phyloP scores from a whole-genome alignment of 2,329 filamentous ascomycete species.

The Magnaporthiopsis poae region DNA sequence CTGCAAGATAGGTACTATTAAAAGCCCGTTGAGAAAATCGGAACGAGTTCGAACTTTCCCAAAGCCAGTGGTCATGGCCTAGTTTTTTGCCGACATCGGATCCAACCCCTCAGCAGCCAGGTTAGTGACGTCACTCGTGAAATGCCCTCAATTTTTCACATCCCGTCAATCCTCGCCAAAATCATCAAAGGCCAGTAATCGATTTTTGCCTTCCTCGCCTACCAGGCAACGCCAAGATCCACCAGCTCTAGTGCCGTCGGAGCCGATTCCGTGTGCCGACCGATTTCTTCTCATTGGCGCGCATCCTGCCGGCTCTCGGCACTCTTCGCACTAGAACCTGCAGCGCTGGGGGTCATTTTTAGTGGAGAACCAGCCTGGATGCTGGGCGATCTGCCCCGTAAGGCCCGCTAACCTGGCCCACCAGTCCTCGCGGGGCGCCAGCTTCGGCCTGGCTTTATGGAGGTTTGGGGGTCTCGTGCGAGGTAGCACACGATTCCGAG shows the following conservation, averaged over 20 bases:
- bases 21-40: no score
- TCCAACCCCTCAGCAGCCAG: no score
- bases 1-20: no score
- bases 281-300: not conserved
- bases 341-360: no score
- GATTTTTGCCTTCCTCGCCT: no score
- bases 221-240: no score
- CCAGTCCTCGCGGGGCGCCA: not conserved
- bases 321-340: not conserved
- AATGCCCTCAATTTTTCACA: no score
- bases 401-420: not conserved
- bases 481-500: not conserved
- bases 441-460: not conserved
- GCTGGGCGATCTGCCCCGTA: not conserved
- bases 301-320: not conserved
- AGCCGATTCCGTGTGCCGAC: no score
- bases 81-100: not conserved
- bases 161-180: no score
- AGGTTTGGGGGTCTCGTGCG: not conserved
- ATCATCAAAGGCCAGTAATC: no score
- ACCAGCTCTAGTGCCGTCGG: not conserved
- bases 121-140: not conserved
- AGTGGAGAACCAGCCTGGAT: not conserved
- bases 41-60: no score
- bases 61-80: no score